These are phyloP conservation scores for Daldinia sp. DNA, from an alignment of 2,329 filamentous ascomycete species.

Conservation along the genomic window DNA sequence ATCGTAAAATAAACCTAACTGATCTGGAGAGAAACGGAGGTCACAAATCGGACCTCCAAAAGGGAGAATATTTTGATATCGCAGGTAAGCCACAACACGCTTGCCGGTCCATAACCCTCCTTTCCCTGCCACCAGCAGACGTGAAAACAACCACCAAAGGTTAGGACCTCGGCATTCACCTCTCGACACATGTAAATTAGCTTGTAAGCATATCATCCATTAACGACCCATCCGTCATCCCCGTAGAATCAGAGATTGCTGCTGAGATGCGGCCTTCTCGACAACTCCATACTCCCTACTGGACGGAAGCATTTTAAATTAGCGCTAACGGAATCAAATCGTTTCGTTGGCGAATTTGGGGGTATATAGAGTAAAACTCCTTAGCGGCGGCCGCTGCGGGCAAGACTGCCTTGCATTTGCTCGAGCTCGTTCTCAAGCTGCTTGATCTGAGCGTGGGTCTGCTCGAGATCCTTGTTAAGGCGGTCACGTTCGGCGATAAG, in stretches of 20 bases:
- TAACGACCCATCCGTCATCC: constrained; percentile 31
- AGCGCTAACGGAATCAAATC: constrained; percentile 37
- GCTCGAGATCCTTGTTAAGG: constrained; percentile 99
- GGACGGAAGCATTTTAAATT: constrained; percentile 38
- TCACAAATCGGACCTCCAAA: constrained; percentile 43
- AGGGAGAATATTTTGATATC: constrained; percentile 45
- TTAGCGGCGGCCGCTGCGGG: constrained; percentile 92
- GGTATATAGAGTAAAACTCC: constrained; percentile 28
- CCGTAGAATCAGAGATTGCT: constrained; percentile 36
- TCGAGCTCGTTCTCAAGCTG: constrained; percentile 92
- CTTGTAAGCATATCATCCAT: constrained; percentile 46
- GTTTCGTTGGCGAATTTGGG: constrained; percentile 32
- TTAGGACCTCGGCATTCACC: constrained; percentile 4
- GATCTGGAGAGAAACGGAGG: constrained; percentile 47
- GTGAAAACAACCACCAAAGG: constrained; percentile 1
- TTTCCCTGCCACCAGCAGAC: constrained; percentile 21
- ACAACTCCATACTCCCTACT: constrained; percentile 42
- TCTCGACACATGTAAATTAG: constrained; percentile 43
- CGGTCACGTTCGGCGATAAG: constrained; percentile 98
- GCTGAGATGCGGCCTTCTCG: constrained; percentile 23
- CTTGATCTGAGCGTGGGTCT: constrained; percentile 95
- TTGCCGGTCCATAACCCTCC: constrained; percentile 14
- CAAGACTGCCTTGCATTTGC: constrained; percentile 86
- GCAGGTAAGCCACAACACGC: constrained; percentile 31
- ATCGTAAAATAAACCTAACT: constrained; percentile 49